Evolutionary conservation across 331 rosid genomes (phyloP).

Genomic region (Rhamnella rubrinervis): DNA sequence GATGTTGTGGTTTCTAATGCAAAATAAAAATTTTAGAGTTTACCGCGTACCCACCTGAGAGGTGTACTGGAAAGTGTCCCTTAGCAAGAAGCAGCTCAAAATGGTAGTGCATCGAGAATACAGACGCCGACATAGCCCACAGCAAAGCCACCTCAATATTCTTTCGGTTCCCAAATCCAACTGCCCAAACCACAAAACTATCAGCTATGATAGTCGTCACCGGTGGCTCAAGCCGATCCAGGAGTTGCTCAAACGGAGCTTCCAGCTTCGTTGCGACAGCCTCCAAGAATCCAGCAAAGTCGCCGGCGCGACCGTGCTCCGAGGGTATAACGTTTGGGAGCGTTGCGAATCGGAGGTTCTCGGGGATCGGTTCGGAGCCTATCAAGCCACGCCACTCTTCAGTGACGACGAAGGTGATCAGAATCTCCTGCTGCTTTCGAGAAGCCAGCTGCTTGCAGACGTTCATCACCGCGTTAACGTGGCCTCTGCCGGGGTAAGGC

Average conservation of each 20-base stretch:
- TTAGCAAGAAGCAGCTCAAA: constrained; percentile 28
- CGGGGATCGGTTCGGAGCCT: constrained; percentile 35
- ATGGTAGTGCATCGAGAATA: constrained; percentile 24
- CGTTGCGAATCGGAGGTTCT: constrained; percentile 30
- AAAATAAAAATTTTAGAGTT: no score
- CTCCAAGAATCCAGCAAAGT: constrained; percentile 20
- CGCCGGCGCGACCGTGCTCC: constrained; percentile 17
- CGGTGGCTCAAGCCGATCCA: constrained; percentile 19
- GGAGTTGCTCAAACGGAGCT: constrained; percentile 34
- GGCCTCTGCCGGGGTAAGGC: constrained; percentile 39
- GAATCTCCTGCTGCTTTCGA: neutral
- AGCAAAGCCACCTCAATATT: constrained; percentile 37
- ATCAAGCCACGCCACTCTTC: constrained; percentile 45
- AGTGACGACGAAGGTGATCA: constrained; percentile 40
- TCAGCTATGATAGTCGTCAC: constrained; percentile 24
- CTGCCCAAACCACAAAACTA: constrained; percentile 24
- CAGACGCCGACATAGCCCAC: constrained; percentile 31
- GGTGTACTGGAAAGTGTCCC: constrained; percentile 29
- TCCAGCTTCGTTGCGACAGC: constrained; percentile 39
- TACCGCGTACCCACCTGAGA: constrained; percentile 20
- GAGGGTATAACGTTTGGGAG: constrained; percentile 35
- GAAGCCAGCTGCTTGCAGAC: constrained; percentile 24
- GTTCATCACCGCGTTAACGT: constrained; percentile 36
- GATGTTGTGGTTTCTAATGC: no score
- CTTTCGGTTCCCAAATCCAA: constrained; percentile 27